A percentile compares a stretch with the other conserved stretches of the same genome.
phyloP scores from a whole-genome alignment of 2,329 filamentous ascomycete species.

The Alternaria viburni region DNA sequence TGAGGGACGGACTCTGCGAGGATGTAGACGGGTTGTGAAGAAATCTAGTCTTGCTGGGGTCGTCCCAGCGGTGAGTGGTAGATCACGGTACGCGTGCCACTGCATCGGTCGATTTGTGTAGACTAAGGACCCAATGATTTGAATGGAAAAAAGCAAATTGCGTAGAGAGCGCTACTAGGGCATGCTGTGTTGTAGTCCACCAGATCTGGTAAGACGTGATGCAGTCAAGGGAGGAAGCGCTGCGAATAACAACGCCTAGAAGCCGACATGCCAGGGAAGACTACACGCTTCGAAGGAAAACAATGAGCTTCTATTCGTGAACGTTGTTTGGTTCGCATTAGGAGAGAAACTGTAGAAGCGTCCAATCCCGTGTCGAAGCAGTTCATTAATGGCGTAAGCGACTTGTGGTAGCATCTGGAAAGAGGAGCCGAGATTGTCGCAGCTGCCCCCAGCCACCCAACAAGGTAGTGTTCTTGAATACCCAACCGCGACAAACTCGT shows the following conservation, averaged over 20 bases:
- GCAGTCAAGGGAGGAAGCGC: neutral
- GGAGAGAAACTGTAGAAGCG: neutral
- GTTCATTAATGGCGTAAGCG: neutral
- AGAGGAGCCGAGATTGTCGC: neutral
- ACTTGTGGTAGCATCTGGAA: neutral
- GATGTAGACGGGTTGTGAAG: neutral
- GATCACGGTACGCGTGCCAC: neutral
- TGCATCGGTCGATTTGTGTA: slow-evolving; percentile 10
- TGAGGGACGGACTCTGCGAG: neutral
- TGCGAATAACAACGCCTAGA: neutral
- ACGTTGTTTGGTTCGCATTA: slow-evolving; percentile 1
- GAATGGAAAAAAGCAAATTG: slow-evolving; percentile 2
- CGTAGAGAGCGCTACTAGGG: neutral
- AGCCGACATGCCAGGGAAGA: neutral
- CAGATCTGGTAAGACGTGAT: slow-evolving; percentile 1
- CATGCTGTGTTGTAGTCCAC: slow-evolving; percentile 10
- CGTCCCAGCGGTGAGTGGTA: neutral
- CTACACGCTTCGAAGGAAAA: neutral
- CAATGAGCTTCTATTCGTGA: neutral
- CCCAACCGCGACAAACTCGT: neutral
- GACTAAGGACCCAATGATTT: neutral
- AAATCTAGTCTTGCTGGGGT: neutral
- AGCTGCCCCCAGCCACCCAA: neutral
- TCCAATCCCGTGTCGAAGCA: neutral
- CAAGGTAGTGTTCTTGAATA: neutral